Evolutionary conservation across 805 yeast species (phyloP).

Genomic region (Ogataea methanolica): DNA sequence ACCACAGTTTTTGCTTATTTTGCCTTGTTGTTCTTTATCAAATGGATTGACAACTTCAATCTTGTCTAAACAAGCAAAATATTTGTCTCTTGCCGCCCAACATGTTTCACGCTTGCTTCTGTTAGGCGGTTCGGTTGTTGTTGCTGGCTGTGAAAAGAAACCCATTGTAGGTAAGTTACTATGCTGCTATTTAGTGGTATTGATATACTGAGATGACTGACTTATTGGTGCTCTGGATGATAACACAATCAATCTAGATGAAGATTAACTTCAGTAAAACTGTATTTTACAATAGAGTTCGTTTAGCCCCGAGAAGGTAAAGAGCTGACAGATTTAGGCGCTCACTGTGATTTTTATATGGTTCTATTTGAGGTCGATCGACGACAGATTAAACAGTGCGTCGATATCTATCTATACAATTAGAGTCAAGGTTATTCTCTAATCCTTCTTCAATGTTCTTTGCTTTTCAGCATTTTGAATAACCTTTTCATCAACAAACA

Average conservation of each 20-base stretch:
- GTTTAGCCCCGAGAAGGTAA: too few relatives aligned
- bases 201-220: background rate
- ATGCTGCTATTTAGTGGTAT: slow-evolving; percentile 3
- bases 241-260: too few relatives aligned
- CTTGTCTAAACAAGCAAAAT: slow-evolving; percentile 68
- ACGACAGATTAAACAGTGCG: background rate
- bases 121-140: slow-evolving; percentile 39
- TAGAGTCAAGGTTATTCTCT: background rate
- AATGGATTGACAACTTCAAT: slow-evolving; percentile 67
- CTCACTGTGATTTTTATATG: too few relatives aligned
- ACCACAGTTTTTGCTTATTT: slow-evolving; percentile 55
- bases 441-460: slow-evolving; percentile 73
- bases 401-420: background rate
- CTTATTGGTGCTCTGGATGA: background rate
- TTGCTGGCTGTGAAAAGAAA: slow-evolving; percentile 35
- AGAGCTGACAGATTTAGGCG: too few relatives aligned
- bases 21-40: slow-evolving; percentile 43
- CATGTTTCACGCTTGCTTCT: slow-evolving; percentile 70
- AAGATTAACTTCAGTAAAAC: too few relatives aligned
- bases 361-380: background rate
- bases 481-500: slow-evolving; percentile 84
- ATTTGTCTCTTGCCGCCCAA: slow-evolving; percentile 86
- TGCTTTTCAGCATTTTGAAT: slow-evolving; percentile 93
- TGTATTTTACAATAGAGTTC: too few relatives aligned
- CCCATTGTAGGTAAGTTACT: slow-evolving; percentile 39